Conservation (phyloP, 2,329 filamentous ascomycete species). For the Colletotrichum tropicale region DNA sequence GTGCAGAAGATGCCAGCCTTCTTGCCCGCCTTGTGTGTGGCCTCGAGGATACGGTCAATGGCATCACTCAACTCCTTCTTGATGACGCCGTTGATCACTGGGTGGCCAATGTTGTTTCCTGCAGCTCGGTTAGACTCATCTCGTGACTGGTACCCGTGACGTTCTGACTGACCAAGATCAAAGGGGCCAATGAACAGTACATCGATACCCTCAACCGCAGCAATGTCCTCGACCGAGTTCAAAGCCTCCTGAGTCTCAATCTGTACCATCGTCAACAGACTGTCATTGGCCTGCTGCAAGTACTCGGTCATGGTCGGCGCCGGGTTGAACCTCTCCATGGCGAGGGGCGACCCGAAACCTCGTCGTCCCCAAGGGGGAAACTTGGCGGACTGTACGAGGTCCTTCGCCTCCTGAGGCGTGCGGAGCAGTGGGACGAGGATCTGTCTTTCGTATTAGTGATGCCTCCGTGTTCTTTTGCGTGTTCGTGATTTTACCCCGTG, state of each 20-base stretch:
- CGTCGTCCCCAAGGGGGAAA: conserved; percentile 60
- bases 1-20: conserved; percentile 67
- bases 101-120: conserved; percentile 65
- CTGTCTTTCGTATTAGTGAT: conserved; percentile 27
- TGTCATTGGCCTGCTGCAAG: conserved; percentile 59
- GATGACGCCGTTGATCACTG: conserved; percentile 65
- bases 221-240: conserved; percentile 65
- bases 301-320: conserved; percentile 58
- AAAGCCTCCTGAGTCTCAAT: conserved; percentile 71
- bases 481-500: conserved; percentile 49
- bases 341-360: conserved; percentile 61
- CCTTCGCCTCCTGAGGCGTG: conserved; percentile 55
- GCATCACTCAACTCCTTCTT: conserved; percentile 63
- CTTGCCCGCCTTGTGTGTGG: conserved; percentile 66
- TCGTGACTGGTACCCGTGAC: background rate
- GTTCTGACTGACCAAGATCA: conserved; percentile 53
- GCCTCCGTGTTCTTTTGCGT: background rate
- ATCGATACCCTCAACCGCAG: conserved; percentile 63
- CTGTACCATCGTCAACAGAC: conserved; percentile 68
- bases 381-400: conserved; percentile 56
- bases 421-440: conserved; percentile 59
- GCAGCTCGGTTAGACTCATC: background rate
- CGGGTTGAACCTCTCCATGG: conserved; percentile 53
- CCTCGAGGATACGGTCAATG: conserved; percentile 61
- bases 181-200: conserved; percentile 71